Percentiles rank a stretch among this genome's conserved stretches.
These are phyloP conservation scores for Naegleria fowleri DNA, from an alignment of 208 protist species.

Conservation along the genomic window DNA sequence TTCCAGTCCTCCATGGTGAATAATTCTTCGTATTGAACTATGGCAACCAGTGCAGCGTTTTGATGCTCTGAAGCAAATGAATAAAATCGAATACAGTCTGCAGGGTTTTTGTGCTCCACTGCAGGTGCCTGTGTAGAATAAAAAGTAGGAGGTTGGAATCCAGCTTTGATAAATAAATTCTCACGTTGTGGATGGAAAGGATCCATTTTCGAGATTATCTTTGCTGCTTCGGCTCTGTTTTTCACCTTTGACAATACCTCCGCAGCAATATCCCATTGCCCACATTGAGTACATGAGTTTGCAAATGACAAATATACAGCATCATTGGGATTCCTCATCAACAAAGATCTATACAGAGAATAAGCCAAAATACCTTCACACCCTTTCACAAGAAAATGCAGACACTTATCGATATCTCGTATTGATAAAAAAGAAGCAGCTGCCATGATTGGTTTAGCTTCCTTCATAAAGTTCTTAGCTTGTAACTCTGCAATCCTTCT, in stretches of 20 bases:
- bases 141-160: background rate
- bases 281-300: background rate
- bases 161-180: background rate
- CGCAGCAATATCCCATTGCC: background rate
- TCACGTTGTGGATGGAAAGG: background rate
- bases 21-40: background rate
- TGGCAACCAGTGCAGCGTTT: background rate
- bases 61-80: background rate
- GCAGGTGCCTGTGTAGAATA: background rate
- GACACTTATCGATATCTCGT: background rate
- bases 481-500: background rate
- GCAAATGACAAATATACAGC: background rate
- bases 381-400: background rate
- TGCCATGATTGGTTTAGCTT: background rate
- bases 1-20: background rate
- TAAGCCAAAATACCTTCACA: background rate
- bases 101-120: background rate
- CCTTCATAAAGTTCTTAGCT: background rate
- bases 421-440: background rate
- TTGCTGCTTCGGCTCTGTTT: background rate
- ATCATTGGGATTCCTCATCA: background rate
- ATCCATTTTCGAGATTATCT: background rate
- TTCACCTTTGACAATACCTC: background rate
- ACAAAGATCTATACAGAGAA: background rate
- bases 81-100: background rate